Evolutionary conservation across 768 basidiomycete genomes (phyloP), one percentile per base, ranked within the genome.

Genomic region (Termitomyces sp.): DNA sequence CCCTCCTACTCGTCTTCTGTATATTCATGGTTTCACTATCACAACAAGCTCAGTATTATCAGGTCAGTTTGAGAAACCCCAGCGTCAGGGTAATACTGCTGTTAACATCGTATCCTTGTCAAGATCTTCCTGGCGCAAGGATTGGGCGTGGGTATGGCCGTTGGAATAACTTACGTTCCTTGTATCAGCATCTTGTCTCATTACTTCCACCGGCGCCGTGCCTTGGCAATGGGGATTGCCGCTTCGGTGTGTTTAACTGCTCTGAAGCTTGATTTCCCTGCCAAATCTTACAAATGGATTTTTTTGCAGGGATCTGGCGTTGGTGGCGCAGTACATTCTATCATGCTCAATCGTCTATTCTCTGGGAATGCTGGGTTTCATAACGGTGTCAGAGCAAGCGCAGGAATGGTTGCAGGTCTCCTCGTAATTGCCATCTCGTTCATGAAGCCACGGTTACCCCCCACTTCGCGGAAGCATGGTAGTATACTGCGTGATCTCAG

Each of bases 241-340:
- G 74, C 76, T 1, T 75, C 80, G 5, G 74, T 68, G 60, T 65
- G 63, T 33, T 44, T 64, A 30, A 61, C 30, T 62, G 49, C 47
- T 12, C 60, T 7, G 45, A 51, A 4, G 32, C 53, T 10, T 28
- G 5, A 35, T 47, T 10, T 26, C 22, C 33, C 14, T 56, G 35
- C 16, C 18, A 14, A 13, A 54, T 28, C 38, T 30, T 42, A 43
- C 0, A n/a, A 58, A 70, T 46, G 53, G 58, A 44, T 53, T 51
- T 58, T 61, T 71, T 75, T 59, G 53, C 58, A 78, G 75, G 76
- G 77, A 6, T 76, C 83, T n/a, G 82, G 80, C 18, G 65, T 84
- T 14, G 86, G 87, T 3, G 84, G 82, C 12, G 74, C 81, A 24
- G 63, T 87, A 9, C 83, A 85, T 57, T 82, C 84, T 2, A 84